Evolutionary conservation across 1,139 yeast species (phyloP).

Genomic region (Hansenula lynferdii): DNA sequence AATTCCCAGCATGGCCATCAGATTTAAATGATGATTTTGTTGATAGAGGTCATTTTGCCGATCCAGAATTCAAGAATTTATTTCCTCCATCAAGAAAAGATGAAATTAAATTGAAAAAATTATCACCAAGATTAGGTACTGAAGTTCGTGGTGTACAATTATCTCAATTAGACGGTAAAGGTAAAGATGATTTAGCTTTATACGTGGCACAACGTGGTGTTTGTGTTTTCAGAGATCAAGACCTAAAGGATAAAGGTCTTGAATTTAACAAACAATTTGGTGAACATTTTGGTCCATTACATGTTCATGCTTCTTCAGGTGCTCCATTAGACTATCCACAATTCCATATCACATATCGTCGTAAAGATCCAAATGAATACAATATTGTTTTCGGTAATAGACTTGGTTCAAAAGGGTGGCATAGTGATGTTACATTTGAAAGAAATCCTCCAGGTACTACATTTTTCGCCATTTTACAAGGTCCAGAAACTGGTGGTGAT

Average conservation of each 20-base stretch:
- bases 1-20: slow-evolving; percentile 32
- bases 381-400: slow-evolving; percentile 33
- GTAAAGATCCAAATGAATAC: slow-evolving; percentile 38
- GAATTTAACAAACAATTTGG: slow-evolving; percentile 51
- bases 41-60: slow-evolving; percentile 56
- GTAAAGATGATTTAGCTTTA: slow-evolving; percentile 61
- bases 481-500: slow-evolving; percentile 68
- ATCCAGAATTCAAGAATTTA: slow-evolving; percentile 46
- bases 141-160: slow-evolving; percentile 58
- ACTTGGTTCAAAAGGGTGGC: slow-evolving; percentile 45
- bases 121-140: slow-evolving; percentile 57
- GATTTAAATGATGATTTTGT: slow-evolving; percentile 36
- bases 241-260: slow-evolving; percentile 54
- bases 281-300: slow-evolving; percentile 60
- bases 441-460: slow-evolving; percentile 68
- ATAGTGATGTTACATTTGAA: slow-evolving; percentile 68
- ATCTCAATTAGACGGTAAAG: slow-evolving; percentile 44
- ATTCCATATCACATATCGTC: slow-evolving; percentile 56
- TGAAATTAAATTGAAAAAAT: slow-evolving; percentile 7
- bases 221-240: slow-evolving; percentile 63
- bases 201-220: slow-evolving; percentile 64
- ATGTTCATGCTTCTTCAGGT: slow-evolving; percentile 71
- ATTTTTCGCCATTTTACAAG: slow-evolving; percentile 53
- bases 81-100: slow-evolving; percentile 28
- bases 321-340: slow-evolving; percentile 57